These are phyloP conservation scores for Exserohilum rostratum DNA, from an alignment of 2,329 filamentous ascomycete genomes.

Conservation along the genomic window DNA sequence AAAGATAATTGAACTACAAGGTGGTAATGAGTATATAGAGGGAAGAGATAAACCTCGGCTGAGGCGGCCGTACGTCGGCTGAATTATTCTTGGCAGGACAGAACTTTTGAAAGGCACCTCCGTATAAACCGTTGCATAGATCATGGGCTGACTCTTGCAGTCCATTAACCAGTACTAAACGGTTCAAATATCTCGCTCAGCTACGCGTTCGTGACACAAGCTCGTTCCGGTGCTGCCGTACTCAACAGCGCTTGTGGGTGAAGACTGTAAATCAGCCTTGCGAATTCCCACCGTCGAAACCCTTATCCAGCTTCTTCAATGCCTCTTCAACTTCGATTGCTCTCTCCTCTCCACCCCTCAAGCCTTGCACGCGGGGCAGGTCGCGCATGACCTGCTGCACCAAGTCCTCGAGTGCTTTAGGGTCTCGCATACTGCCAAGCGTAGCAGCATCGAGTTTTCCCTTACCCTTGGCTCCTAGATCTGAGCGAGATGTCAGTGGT, in stretches of 20 bases:
- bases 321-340: constrained; percentile 46
- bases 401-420: constrained; percentile 51
- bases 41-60: too few species aligned
- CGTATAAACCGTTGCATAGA: not conserved
- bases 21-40: too few species aligned
- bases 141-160: not conserved
- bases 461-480: constrained; percentile 19
- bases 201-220: not conserved
- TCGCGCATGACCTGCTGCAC: constrained; percentile 57
- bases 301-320: constrained; percentile 53
- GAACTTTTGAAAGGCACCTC: too few species aligned
- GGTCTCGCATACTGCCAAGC: constrained; percentile 45
- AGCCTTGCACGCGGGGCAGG: constrained; percentile 48
- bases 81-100: too few species aligned
- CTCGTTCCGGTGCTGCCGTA: not conserved
- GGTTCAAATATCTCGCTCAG: not conserved
- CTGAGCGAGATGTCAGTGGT: constrained; percentile 12
- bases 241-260: too few species aligned
- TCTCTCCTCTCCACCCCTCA: constrained; percentile 50
- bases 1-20: too few species aligned
- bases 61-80: too few species aligned
- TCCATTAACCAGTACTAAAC: not conserved
- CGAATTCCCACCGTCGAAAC: constrained; percentile 36
- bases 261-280: not conserved
- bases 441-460: constrained; percentile 36